Evolutionary conservation across 495 filamentous ascomycete species (phyloP).

Genomic region (Penicillium maclennaniae): DNA sequence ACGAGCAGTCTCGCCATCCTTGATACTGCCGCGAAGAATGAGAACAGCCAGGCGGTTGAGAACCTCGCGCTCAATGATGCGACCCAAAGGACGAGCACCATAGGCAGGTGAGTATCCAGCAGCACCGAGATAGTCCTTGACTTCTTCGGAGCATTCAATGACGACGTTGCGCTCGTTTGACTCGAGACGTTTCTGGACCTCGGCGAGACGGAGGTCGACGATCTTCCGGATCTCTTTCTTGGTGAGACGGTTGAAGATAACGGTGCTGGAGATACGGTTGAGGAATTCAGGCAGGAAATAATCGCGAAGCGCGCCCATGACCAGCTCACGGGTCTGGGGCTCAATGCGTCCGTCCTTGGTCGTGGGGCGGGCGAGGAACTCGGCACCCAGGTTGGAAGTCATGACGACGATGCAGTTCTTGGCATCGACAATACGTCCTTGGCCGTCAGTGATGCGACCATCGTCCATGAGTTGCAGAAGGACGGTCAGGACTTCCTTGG

Average conservation of each 20-base stretch:
- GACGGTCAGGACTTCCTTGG: conserved; percentile 95
- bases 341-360: conserved; percentile 82
- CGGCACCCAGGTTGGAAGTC: conserved; percentile 95
- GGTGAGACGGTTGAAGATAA: conserved; percentile 98
- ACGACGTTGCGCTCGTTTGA: conserved; percentile 76
- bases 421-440: conserved; percentile 90
- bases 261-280: conserved; percentile 89
- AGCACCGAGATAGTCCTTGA: conserved; percentile 83
- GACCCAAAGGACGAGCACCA: conserved; percentile 79
- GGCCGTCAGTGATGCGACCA: conserved; percentile 96
- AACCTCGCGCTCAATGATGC: conserved; percentile 93
- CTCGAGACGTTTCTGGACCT: conserved; percentile 85
- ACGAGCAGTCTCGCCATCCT: conserved; percentile 76
- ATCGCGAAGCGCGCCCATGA: conserved; percentile 81
- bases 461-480: conserved; percentile 98
- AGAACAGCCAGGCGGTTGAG: conserved; percentile 88
- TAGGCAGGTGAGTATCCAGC: conserved; percentile 93
- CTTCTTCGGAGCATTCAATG: conserved; percentile 72
- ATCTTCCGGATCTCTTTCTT: conserved; percentile 87
- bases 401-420: conserved; percentile 98
- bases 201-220: conserved; percentile 81
- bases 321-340: conserved; percentile 77
- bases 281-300: conserved; percentile 98
- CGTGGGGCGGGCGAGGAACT: conserved; percentile 78
- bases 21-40: conserved; percentile 77